Base-by-base conservation (phyloP, 2,329 filamentous ascomycete species). In the Fusarium foetens region DNA sequence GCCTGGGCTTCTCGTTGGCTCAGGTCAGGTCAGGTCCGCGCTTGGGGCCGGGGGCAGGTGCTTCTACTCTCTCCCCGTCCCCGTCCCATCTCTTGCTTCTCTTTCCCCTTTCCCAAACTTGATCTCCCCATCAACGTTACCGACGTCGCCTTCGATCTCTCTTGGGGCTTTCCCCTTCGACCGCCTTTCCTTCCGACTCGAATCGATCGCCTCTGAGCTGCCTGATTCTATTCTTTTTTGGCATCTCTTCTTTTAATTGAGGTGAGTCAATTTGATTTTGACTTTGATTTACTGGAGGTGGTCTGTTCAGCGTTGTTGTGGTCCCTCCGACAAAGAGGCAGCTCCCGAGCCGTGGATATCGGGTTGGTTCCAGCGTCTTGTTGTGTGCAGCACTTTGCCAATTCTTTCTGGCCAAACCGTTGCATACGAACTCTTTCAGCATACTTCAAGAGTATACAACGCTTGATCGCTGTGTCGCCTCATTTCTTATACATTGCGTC, bases 41-140 rank as follows among this genome's bases (percentile, higher is more conserved):
- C 33, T 53, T 52, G 36, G 58, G 57, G 35, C 36, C 45, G 62
- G 69, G 66, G 64, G 49, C 64, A 64, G 58, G 48, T 58, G 58
- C 41, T 54, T 52, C 58, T 63, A 54, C 49, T 61, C 57, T 62
- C 55, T 72, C 70, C 61, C 61, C 65, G 52, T 65, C 58, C 61
- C 63, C 25, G 61, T 66, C 63, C 49, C 57, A 38, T 59, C 46
- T 63, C 41, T 48, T 66, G 61, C 63, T 66, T 66, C 63, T 57
- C 67, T 74, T 73, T 73, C 68, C 73, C 75, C 73, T 70, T 77
- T 77, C 66, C 71, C 48, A 72, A 73, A 68, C 75, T 69, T 68
- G 66, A 64, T 74, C 73, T 71, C 63, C 67, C 63, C 71, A 74
- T 75, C 72, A 72, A 74, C 71, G 66, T 73, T 63, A 68, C 64